These are phyloP conservation scores for Saccharomyces hybrid DNA, from an alignment of 1,139 yeast genomes.

Conservation along the genomic window DNA sequence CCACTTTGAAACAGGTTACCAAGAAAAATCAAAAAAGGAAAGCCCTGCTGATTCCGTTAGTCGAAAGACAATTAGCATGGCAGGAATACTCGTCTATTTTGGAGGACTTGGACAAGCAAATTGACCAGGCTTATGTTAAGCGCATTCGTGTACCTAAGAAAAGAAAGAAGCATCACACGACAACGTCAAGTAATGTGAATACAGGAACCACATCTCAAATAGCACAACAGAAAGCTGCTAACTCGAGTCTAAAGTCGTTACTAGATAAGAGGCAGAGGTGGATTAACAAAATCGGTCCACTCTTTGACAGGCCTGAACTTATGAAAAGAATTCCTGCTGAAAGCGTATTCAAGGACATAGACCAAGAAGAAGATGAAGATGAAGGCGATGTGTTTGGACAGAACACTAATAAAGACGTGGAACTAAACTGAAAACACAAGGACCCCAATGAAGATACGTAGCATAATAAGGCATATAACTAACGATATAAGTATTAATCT, in stretches of 20 bases:
- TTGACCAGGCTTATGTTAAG: conserved; percentile 87
- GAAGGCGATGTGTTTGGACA: conserved; percentile 31
- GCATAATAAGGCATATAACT: neutral
- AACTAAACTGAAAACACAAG: conserved; percentile 1
- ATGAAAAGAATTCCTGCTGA: conserved; percentile 71
- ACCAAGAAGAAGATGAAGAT: conserved; percentile 43
- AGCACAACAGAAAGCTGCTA: conserved; percentile 49
- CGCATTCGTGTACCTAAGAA: conserved; percentile 76
- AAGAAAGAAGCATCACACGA: conserved; percentile 51
- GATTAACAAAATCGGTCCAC: conserved; percentile 83
- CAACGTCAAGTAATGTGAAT: conserved; percentile 21
- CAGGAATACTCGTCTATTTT: conserved; percentile 86
- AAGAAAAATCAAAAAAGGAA: conserved; percentile 62
- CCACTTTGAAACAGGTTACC: conserved; percentile 55
- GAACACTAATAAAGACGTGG: conserved; percentile 29
- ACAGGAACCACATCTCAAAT: conserved; percentile 33
- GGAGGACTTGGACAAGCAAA: conserved; percentile 92
- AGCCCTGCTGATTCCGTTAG: conserved; percentile 55
- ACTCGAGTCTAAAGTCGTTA: conserved; percentile 68
- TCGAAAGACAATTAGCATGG: conserved; percentile 91
- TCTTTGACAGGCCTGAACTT: conserved; percentile 60
- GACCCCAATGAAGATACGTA: neutral
- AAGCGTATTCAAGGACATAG: conserved; percentile 52
- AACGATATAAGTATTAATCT: neutral
- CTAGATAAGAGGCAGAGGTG: conserved; percentile 83